phyloP scores from a whole-genome alignment of 352 stramenopile genomes.

The Pythium dissotocum region DNA sequence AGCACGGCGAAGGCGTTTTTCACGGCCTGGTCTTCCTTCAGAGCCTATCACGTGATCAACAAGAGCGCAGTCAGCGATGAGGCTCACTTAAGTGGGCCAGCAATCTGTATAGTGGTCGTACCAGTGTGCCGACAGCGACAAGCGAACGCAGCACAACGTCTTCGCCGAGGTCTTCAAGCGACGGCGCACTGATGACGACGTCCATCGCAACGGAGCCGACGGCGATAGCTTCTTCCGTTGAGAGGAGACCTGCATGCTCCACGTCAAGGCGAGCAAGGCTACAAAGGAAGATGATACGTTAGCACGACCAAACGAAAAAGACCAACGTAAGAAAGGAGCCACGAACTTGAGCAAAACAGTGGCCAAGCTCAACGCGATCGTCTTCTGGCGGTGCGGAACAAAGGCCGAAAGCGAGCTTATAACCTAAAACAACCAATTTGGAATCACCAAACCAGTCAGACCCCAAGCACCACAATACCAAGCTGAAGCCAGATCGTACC shows the following conservation, averaged over 20 bases:
- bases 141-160: constrained; percentile 72
- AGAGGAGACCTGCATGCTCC: constrained; percentile 35
- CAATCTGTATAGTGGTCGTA: constrained; percentile 32
- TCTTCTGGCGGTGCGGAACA: constrained; percentile 57
- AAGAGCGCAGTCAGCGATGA: neutral
- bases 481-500: constrained; percentile 24
- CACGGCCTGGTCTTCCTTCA: constrained; percentile 36
- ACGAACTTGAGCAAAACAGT: constrained; percentile 77
- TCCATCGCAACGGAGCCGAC: constrained; percentile 52
- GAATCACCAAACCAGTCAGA: neutral
- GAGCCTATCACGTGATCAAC: constrained; percentile 31
- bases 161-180: constrained; percentile 70
- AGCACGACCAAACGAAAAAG: neutral
- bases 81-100: too few relatives aligned
- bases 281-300: neutral
- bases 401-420: constrained; percentile 48
- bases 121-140: constrained; percentile 65
- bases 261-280: constrained; percentile 50
- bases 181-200: constrained; percentile 49
- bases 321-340: neutral
- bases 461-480: neutral
- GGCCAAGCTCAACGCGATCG: constrained; percentile 62
- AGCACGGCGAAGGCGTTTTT: constrained; percentile 57
- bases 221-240: constrained; percentile 48
- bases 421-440: constrained; percentile 28